Conservation (phyloP, 108 stramenopile species). For the Epipyxis sp. region DNA sequence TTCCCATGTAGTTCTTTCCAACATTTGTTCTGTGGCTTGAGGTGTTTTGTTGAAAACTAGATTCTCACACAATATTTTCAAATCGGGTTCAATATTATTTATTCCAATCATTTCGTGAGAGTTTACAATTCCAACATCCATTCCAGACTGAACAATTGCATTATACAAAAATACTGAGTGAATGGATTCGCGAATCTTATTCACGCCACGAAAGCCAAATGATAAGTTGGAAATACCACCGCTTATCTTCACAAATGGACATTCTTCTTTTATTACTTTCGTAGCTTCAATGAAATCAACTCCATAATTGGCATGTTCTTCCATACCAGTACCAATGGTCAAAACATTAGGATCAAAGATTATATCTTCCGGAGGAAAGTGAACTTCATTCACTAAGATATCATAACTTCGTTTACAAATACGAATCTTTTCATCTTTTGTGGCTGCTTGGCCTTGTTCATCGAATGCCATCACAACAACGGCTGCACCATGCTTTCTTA, state of each 20-base stretch:
- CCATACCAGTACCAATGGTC: slow-evolving; percentile 77
- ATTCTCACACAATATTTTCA: slow-evolving; percentile 74
- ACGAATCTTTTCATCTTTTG: slow-evolving; percentile 84
- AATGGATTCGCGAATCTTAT: slow-evolving; percentile 92
- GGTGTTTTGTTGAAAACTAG: slow-evolving; percentile 54
- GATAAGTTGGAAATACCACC: slow-evolving; percentile 97
- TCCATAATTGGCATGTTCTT: slow-evolving; percentile 90
- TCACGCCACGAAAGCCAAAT: slow-evolving; percentile 89
- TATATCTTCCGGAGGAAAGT: slow-evolving; percentile 98
- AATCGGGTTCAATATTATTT: slow-evolving; percentile 76
- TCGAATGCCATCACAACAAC: slow-evolving; percentile 99
- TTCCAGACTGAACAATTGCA: slow-evolving; percentile 79
- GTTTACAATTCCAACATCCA: slow-evolving; percentile 99
- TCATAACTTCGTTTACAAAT: slow-evolving; percentile 99
- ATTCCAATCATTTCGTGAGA: slow-evolving; percentile 81
- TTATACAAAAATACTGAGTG: slow-evolving; percentile 95
- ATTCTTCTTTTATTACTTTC: slow-evolving; percentile 83
- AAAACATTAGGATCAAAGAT: slow-evolving; percentile 98
- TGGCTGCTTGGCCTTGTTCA: slow-evolving; percentile 96
- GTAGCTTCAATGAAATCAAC: slow-evolving; percentile 95
- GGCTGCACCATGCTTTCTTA: slow-evolving; percentile 93
- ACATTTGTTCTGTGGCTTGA: slow-evolving; percentile 89
- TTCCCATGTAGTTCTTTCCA: slow-evolving; percentile 80
- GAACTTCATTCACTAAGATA: slow-evolving; percentile 86
- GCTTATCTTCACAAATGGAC: slow-evolving; percentile 63